Percentiles rank a stretch among this genome's conserved stretches.
These are phyloP conservation scores for Salvia splendens DNA, from an alignment of 257 asterid species.

Conservation along the genomic window DNA sequence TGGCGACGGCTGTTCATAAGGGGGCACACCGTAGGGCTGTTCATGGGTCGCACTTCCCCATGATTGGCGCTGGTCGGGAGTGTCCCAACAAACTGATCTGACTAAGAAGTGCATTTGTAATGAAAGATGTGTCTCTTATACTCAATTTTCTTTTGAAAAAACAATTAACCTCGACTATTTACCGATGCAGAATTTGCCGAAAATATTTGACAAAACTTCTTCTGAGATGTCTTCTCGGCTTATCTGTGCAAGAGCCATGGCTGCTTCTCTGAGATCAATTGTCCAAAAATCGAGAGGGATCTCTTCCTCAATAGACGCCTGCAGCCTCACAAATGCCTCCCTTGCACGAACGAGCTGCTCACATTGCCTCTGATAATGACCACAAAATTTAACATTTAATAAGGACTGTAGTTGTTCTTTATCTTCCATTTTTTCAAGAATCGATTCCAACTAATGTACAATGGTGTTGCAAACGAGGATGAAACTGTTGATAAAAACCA, in stretches of 20 bases:
- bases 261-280: constrained; percentile 89
- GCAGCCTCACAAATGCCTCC: constrained; percentile 72
- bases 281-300: constrained; percentile 94
- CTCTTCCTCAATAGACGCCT: constrained; percentile 71
- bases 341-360: constrained; percentile 85
- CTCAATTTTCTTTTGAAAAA: too few relatives aligned
- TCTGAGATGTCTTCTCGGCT: constrained; percentile 90
- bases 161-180: constrained; percentile 43
- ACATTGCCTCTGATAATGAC: constrained; percentile 67
- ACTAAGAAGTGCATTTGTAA: too few relatives aligned
- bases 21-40: too few relatives aligned
- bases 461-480: neutral
- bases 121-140: too few relatives aligned
- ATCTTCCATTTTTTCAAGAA: neutral
- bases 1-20: too few relatives aligned
- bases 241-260: constrained; percentile 80
- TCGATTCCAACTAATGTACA: neutral
- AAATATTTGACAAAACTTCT: constrained; percentile 81
- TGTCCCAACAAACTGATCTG: neutral
- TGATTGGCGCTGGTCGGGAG: too few relatives aligned
- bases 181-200: constrained; percentile 93
- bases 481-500: constrained; percentile 14
- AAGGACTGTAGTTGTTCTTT: neutral
- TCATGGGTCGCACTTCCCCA: constrained; percentile 71
- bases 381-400: neutral